These are phyloP conservation scores for Vitis cinerea DNA, from an alignment of 164 flowering plant genomes.

Conservation along the genomic window DNA sequence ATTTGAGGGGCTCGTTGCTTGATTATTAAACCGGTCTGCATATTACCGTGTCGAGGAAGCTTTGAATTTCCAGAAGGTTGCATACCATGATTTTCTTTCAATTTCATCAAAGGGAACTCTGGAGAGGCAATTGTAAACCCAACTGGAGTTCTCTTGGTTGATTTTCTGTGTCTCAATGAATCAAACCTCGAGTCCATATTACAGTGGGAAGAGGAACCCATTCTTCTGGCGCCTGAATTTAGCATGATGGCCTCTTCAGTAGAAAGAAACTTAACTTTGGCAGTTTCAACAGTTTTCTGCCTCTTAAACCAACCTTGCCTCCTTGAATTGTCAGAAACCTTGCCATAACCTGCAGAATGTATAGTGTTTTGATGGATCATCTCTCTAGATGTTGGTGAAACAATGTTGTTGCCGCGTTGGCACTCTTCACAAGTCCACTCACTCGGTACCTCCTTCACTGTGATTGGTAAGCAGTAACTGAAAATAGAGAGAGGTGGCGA, in stretches of 20 bases:
- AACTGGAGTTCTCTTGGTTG: neutral
- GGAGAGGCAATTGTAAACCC: neutral
- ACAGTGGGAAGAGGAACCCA: neutral
- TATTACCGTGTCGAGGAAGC: neutral
- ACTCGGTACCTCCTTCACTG: constrained; percentile 1
- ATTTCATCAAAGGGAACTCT: neutral
- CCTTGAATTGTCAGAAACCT: neutral
- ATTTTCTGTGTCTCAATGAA: neutral
- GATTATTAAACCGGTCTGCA: neutral
- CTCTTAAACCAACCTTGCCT: neutral
- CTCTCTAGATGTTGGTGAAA: neutral
- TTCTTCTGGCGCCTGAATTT: constrained; percentile 13
- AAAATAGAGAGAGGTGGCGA: constrained; percentile 2
- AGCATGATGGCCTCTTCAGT: constrained; percentile 26
- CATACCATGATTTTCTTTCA: neutral
- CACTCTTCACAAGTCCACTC: constrained; percentile 37
- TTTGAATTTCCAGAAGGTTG: neutral
- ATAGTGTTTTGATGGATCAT: neutral
- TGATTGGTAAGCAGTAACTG: constrained; percentile 34
- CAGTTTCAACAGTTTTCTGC: constrained; percentile 11
- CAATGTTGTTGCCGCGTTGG: neutral
- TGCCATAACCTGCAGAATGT: neutral
- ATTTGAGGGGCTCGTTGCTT: neutral
- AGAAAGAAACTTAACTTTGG: constrained; percentile 28
- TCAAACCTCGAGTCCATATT: neutral